These are phyloP conservation scores for Daldinia sp. DNA, from an alignment of 2,329 filamentous ascomycete genomes.

Conservation along the genomic window DNA sequence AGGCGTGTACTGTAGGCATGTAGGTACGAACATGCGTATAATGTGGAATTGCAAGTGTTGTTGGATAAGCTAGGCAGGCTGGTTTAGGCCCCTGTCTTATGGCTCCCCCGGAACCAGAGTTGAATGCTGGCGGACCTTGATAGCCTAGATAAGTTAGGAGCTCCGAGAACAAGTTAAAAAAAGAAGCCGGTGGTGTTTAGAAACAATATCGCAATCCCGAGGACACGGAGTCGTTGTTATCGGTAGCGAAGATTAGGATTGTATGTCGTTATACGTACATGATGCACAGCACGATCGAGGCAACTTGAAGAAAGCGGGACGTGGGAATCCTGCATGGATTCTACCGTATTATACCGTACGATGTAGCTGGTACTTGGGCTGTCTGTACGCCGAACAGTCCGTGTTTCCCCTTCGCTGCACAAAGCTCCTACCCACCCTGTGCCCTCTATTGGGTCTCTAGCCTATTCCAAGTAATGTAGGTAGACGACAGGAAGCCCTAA, in stretches of 20 bases:
- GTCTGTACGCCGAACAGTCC: not conserved
- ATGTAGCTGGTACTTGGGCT: not conserved
- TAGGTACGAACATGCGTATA: not conserved
- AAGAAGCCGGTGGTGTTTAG: not conserved
- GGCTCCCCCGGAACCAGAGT: not conserved
- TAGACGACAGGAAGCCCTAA: not conserved
- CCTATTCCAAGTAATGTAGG: not conserved
- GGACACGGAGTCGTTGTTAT: not conserved
- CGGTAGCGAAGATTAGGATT: not conserved
- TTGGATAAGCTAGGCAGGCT: not conserved
- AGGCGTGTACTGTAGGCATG: not conserved
- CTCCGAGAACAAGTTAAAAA: too few relatives aligned
- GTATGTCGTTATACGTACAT: not conserved
- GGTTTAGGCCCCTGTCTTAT: not conserved
- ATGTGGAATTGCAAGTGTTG: not conserved
- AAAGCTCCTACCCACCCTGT: not conserved
- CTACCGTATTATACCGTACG: not conserved
- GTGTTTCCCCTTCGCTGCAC: not conserved
- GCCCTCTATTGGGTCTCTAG: not conserved
- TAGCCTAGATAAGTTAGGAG: not conserved
- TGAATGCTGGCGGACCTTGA: not conserved
- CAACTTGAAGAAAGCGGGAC: not conserved
- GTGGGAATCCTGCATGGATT: not conserved
- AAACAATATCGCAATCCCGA: not conserved
- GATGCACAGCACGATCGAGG: not conserved